These are phyloP conservation scores for Cytospora schulzeri DNA, from an alignment of 2,329 filamentous ascomycete species.

Conservation along the genomic window DNA sequence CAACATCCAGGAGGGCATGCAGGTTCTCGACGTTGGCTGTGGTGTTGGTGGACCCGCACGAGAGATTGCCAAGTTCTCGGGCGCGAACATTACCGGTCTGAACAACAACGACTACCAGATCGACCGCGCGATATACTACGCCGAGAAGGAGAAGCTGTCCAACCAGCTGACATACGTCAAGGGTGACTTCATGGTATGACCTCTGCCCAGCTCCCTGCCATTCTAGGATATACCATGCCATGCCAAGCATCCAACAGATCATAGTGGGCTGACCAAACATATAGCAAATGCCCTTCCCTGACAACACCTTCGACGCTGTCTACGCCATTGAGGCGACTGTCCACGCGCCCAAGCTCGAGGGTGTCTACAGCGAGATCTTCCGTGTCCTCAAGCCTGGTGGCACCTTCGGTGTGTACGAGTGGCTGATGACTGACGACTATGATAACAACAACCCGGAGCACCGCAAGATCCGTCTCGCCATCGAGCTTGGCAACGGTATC, in stretches of 20 bases:
- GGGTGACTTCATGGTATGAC: constrained; percentile 88
- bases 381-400: constrained; percentile 95
- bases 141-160: constrained; percentile 76
- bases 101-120: constrained; percentile 99
- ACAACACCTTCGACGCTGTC: constrained; percentile 89
- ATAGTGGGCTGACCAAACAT: neutral
- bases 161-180: constrained; percentile 85
- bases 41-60: constrained; percentile 94
- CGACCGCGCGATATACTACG: constrained; percentile 85
- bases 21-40: constrained; percentile 92
- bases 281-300: constrained; percentile 90
- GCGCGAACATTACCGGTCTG: constrained; percentile 83
- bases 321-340: constrained; percentile 98
- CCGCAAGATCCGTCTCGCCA: constrained; percentile 87
- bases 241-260: neutral
- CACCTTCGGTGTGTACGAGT: constrained; percentile 96
- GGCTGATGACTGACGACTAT: constrained; percentile 97
- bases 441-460: constrained; percentile 86
- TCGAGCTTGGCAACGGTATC: constrained; percentile 95
- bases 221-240: too few species aligned
- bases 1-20: constrained; percentile 81
- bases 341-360: constrained; percentile 86
- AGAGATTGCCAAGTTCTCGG: constrained; percentile 95
- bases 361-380: constrained; percentile 93
- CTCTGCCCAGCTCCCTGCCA: too few species aligned